Evolutionary conservation across 495 filamentous ascomycete species (phyloP).

Genomic region (Penicillium paxilli): DNA sequence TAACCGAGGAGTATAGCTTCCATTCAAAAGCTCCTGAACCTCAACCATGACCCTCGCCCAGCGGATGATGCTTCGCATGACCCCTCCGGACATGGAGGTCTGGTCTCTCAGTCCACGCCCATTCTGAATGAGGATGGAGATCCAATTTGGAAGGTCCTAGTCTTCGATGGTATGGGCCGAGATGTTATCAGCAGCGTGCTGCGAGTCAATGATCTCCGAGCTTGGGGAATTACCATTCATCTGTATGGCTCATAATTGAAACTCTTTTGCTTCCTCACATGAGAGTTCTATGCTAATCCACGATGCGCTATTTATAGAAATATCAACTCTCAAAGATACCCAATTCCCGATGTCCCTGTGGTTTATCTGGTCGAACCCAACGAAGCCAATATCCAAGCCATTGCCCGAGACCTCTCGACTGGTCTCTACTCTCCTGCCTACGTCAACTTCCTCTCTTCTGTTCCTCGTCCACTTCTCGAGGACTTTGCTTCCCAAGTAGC

Average conservation of each 20-base stretch:
- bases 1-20: slow-evolving; percentile 63
- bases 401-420: slow-evolving; percentile 84
- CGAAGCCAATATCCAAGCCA: slow-evolving; percentile 71
- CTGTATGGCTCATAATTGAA: slow-evolving; percentile 53
- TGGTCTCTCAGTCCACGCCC: slow-evolving; percentile 69
- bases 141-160: slow-evolving; percentile 72
- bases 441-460: slow-evolving; percentile 95
- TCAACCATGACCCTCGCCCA: slow-evolving; percentile 71
- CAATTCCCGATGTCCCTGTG: slow-evolving; percentile 95
- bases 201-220: slow-evolving; percentile 85
- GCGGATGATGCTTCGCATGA: slow-evolving; percentile 59
- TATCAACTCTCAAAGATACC: slow-evolving; percentile 77
- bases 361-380: slow-evolving; percentile 95
- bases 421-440: slow-evolving; percentile 92
- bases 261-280: background rate
- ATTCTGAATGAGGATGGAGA: slow-evolving; percentile 88
- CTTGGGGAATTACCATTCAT: slow-evolving; percentile 96
- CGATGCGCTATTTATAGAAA: slow-evolving; percentile 53
- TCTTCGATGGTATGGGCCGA: slow-evolving; percentile 68
- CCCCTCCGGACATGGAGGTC: slow-evolving; percentile 50
- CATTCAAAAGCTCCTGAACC: slow-evolving; percentile 92
- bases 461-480: slow-evolving; percentile 89
- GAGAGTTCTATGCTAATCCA: background rate
- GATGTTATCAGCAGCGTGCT: slow-evolving; percentile 91
- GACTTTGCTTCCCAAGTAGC: slow-evolving; percentile 92